Base-by-base conservation (phyloP, 495 filamentous ascomycete species). In the Zalerion maritima region DNA sequence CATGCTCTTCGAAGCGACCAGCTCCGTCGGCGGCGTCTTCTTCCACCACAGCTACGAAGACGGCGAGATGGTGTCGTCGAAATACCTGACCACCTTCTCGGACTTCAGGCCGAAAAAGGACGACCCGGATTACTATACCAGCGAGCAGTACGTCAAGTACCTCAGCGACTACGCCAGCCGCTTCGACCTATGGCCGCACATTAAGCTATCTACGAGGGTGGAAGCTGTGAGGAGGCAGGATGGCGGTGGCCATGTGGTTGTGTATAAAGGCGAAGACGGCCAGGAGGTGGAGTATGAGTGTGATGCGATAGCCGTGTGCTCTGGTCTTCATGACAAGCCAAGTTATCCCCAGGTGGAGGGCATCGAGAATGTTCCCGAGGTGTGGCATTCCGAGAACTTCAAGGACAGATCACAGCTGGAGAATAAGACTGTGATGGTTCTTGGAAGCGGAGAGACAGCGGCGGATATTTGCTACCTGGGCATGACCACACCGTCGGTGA, bases 361-460 rank as follows among this genome's bases (percentile, higher is more conserved):
- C 4, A 42, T 60, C 11, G 49, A 58, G 28, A 40, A 54, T 7
- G 37, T 62, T 1, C 45, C 55, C 2, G 32, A 40, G 6, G 46
- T 49, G 1, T 36, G 57, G 18, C 57, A 64, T 35, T 62, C 58
- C 1, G 54, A 52, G 1, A 31, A 61, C 21, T 60, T 61, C 42
- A 62, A 64, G 36, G 28, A 23, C 4, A 42, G 51, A 17, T 37
- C 38, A 6, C 47, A 61, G 22, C 56, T 64, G 15, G 54, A 42
- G 6, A 42, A 36, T 19, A 54, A 47, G 35, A 45, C 56, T 4
- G 45, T 64, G 11, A 23, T 62, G 36, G 49, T 64, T 11, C 40
- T 64, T 11, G 58, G 57, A 1, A 49, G 41, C 18, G 60, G 58
- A 2, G 60, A 64, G 38, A 62, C 60, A 1, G 55, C 42, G 2